Percentiles rank a stretch among this genome's conserved stretches.
phyloP scores from a whole-genome alignment of 2,329 filamentous ascomycete species.

The Cyclaneusma minus region DNA sequence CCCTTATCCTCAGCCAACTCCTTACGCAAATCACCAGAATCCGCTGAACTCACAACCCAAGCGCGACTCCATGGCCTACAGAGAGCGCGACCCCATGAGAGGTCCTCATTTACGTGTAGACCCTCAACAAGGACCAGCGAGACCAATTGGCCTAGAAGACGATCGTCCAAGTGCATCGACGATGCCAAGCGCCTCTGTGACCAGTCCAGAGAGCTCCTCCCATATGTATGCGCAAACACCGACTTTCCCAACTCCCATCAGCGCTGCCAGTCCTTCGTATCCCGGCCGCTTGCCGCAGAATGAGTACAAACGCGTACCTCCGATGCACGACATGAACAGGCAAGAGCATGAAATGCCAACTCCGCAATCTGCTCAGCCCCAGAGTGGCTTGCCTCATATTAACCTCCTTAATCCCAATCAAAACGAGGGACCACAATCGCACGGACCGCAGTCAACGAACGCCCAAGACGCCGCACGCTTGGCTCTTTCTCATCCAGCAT shows the following conservation, averaged over 20 bases:
- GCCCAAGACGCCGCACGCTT: constrained; percentile 12
- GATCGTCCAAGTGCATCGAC: constrained; percentile 43
- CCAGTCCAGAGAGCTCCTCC: constrained; percentile 46
- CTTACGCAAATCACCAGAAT: constrained; percentile 42
- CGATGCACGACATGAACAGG: constrained; percentile 41
- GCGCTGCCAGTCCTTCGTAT: constrained; percentile 28
- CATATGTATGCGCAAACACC: constrained; percentile 31
- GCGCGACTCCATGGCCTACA: constrained; percentile 7
- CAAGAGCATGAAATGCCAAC: constrained; percentile 39
- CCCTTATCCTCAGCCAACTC: constrained; percentile 39
- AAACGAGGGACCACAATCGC: constrained; percentile 30
- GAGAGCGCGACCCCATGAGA: constrained; percentile 43
- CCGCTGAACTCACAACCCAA: constrained; percentile 14
- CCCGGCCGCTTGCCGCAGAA: constrained; percentile 26
- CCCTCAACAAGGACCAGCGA: constrained; percentile 37
- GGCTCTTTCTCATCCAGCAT: constrained; percentile 17
- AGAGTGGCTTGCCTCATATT: constrained; percentile 36
- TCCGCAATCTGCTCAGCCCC: constrained; percentile 22
- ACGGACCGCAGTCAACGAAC: constrained; percentile 15
- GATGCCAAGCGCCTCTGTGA: constrained; percentile 38
- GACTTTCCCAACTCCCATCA: constrained; percentile 46
- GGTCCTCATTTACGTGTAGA: constrained; percentile 47
- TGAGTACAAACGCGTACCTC: constrained; percentile 42
- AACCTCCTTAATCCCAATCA: constrained; percentile 35
- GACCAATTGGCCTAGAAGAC: constrained; percentile 36